These are phyloP conservation scores for Phytophthora hibernalis DNA, from an alignment of 352 stramenopile genomes.

Conservation along the genomic window DNA sequence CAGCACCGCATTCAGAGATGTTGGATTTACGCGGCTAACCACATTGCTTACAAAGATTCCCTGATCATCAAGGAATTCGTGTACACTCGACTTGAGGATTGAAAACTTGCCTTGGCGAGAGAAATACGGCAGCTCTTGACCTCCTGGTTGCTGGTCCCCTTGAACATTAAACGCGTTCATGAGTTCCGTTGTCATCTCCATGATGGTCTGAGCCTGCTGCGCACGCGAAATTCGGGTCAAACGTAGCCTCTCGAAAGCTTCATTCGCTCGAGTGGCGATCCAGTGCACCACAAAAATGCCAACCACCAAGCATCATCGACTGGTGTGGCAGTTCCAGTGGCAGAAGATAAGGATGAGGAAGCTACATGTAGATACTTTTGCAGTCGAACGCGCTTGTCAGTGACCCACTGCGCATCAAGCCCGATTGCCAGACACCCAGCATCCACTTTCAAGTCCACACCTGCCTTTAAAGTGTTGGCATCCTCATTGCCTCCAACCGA, in stretches of 20 bases:
- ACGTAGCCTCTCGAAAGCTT: constrained; percentile 35
- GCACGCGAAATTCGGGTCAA: constrained; percentile 9
- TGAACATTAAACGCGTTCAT: constrained; percentile 42
- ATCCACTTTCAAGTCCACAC: constrained; percentile 5
- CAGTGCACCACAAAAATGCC: constrained; percentile 58
- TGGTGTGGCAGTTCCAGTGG: not conserved
- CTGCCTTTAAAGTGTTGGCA: not conserved
- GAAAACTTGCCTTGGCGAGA: constrained; percentile 31
- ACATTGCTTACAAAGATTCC: constrained; percentile 39
- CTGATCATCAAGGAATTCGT: constrained; percentile 45
- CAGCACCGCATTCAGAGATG: constrained; percentile 39
- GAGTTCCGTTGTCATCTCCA: constrained; percentile 33
- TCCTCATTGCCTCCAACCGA: not conserved
- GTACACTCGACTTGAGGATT: constrained; percentile 31
- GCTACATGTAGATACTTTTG: constrained; percentile 50
- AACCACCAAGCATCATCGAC: constrained; percentile 58
- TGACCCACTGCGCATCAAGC: constrained; percentile 50
- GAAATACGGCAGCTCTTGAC: constrained; percentile 3
- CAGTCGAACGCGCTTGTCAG: constrained; percentile 60
- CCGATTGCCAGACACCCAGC: constrained; percentile 32
- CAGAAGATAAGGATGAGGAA: constrained; percentile 1
- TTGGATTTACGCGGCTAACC: constrained; percentile 15
- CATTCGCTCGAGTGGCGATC: constrained; percentile 41
- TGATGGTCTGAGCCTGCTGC: constrained; percentile 26
- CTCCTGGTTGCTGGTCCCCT: constrained; percentile 1